Percentiles rank a stretch among this genome's conserved stretches.
phyloP scores from a whole-genome alignment of 2,329 filamentous ascomycete species.

The Aspergillus pseudoviridinutans region DNA sequence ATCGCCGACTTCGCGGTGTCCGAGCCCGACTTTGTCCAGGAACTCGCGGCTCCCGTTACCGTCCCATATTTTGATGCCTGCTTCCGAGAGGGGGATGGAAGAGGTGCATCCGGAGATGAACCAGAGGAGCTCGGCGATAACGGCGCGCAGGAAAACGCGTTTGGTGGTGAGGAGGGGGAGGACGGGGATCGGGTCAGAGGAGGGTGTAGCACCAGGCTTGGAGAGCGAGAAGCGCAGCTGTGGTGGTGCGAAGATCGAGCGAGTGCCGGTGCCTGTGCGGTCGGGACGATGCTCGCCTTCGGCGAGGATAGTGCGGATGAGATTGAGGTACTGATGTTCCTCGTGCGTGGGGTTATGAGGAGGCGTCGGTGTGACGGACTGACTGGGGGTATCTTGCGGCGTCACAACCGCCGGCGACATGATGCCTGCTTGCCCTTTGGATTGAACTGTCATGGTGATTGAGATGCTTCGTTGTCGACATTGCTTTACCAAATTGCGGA shows the following conservation, averaged over 20 bases:
- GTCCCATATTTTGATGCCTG: slow-evolving; percentile 96
- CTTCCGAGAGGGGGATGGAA: slow-evolving; percentile 68
- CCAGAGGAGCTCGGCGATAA: slow-evolving; percentile 92
- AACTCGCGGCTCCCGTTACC: slow-evolving; percentile 90
- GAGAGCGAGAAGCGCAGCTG: slow-evolving; percentile 85
- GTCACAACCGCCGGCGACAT: not conserved
- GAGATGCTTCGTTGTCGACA: not conserved
- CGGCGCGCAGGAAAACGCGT: slow-evolving; percentile 86
- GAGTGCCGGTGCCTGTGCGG: slow-evolving; percentile 88
- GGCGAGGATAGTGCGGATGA: slow-evolving; percentile 79
- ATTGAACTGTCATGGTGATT: not conserved
- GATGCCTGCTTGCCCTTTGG: not conserved
- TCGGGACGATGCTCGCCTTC: slow-evolving; percentile 86
- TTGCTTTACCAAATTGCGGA: not conserved
- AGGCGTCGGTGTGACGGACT: slow-evolving; percentile 6
- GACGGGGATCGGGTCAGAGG: slow-evolving; percentile 52
- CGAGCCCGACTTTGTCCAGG: slow-evolving; percentile 78
- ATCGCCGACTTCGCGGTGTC: slow-evolving; percentile 79
- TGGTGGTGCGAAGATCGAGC: slow-evolving; percentile 80
- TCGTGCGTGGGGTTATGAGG: slow-evolving; percentile 57
- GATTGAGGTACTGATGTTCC: slow-evolving; percentile 88
- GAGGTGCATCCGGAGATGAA: slow-evolving; percentile 85
- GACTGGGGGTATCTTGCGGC: not conserved
- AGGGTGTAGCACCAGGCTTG: slow-evolving; percentile 43
- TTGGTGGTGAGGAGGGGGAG: slow-evolving; percentile 96